Base-by-base conservation (phyloP, 2,329 filamentous ascomycete species). In the Coleophoma cylindrospora region DNA sequence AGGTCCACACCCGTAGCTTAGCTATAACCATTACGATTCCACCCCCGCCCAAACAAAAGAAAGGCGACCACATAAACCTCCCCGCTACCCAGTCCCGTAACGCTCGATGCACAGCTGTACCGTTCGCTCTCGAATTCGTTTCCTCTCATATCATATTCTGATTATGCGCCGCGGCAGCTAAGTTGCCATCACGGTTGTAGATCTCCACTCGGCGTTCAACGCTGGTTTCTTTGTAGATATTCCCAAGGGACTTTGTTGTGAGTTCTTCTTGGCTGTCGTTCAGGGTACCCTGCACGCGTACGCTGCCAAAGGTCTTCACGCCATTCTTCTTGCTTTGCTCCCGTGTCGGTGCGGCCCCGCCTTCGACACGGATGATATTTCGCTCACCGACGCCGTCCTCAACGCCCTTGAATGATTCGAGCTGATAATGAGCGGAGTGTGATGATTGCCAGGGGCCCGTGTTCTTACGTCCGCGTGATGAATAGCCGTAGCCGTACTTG, bases 191-290 rank as follows among this genome's bases (percentile, higher is more conserved):
- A 7, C 40, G 15, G 12, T 22, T 17, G 15, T 17, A 22, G 22
- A 45, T 15, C 12, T 45, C 43, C 27, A 45, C 43, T 14, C 19
- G 27, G 11, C 43, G 17, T 45, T 45, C 43, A 6, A 46, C 43
- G 14, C 27, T 46, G n/a, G 33, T 46, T 13, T 36, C 43, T 33
- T 46, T 46, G 34, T 46, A 46, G 17, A 46, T 46, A 15, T 46
- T 15, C 7, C 43, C 43, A 8, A 14, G 12, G 11, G 5, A 14
- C 15, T 27, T 21, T 9, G 43, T 21, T 2, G 43, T 36, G 12
- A 46, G 32, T 13, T 32, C 43, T 46, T 46, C 43, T 33, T 46
- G 43, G 14, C 43, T 46, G 5, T 34, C 43, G 19, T 46, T 46
- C 33, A 14, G 13, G 12, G 7, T 38, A 1, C 7, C 7, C 13